Conservation (phyloP, 2,329 filamentous ascomycete genomes). For the Beauveria bassiana region DNA sequence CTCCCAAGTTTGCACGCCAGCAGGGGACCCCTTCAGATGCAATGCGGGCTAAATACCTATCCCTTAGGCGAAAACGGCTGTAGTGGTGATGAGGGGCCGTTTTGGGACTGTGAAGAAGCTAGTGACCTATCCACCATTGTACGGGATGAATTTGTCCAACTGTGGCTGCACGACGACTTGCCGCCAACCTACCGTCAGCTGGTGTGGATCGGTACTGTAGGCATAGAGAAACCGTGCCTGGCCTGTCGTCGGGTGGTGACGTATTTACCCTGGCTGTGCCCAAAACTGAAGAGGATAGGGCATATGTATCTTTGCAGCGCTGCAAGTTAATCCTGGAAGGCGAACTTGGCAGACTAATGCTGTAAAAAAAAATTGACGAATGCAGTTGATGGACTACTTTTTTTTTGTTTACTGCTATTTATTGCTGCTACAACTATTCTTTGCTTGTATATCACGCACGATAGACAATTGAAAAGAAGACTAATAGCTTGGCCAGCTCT, state of each 20-base stretch:
- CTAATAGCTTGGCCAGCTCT: background rate
- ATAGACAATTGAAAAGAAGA: background rate
- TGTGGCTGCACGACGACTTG: too few relatives aligned
- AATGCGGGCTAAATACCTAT: too few relatives aligned
- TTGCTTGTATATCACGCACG: constrained; percentile 3
- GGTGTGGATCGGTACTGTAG: too few relatives aligned
- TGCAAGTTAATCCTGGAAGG: constrained; percentile 77
- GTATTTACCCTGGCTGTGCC: constrained; percentile 76
- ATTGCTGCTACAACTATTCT: background rate
- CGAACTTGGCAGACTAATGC: constrained; percentile 67
- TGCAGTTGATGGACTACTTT: constrained; percentile 13
- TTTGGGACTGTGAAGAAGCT: too few relatives aligned
- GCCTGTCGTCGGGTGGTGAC: constrained; percentile 54
- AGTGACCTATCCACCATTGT: too few relatives aligned
- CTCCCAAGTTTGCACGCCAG: too few relatives aligned
- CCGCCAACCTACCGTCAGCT: too few relatives aligned
- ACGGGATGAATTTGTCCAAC: too few relatives aligned
- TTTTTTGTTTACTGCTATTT: constrained; percentile 19
- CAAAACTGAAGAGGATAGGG: constrained; percentile 72
- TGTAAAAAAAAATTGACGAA: constrained; percentile 29
- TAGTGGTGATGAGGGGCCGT: too few relatives aligned
- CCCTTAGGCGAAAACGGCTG: too few relatives aligned
- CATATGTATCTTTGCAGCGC: constrained; percentile 72
- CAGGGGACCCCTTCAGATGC: too few relatives aligned
- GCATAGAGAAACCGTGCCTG: constrained; percentile 20